These are phyloP conservation scores for Tulasnella sp. DNA, from an alignment of 768 basidiomycete genomes.

Conservation along the genomic window DNA sequence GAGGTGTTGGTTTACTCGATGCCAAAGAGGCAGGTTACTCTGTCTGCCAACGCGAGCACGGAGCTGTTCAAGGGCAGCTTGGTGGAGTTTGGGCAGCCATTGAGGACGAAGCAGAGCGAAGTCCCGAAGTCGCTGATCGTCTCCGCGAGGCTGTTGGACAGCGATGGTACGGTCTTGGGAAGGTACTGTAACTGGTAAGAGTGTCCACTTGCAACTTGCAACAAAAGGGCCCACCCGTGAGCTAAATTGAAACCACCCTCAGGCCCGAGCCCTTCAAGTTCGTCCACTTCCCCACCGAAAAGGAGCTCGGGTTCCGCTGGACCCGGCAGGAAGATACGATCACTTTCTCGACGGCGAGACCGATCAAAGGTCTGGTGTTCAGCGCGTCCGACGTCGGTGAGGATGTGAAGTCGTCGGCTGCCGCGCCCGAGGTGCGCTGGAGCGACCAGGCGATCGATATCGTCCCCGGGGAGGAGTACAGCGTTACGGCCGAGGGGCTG, in stretches of 20 bases:
- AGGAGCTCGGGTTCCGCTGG: slow-evolving; percentile 52
- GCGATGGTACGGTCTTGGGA: slow-evolving; percentile 43
- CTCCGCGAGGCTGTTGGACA: slow-evolving; percentile 53
- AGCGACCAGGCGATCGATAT: slow-evolving; percentile 88
- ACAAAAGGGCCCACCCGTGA: no score
- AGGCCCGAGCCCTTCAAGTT: slow-evolving; percentile 97
- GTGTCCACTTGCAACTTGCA: slow-evolving; percentile 20
- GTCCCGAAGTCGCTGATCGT: slow-evolving; percentile 56
- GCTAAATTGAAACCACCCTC: background rate
- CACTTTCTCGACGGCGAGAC: slow-evolving; percentile 29
- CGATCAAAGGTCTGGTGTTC: slow-evolving; percentile 81
- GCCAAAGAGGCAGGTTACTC: slow-evolving; percentile 38
- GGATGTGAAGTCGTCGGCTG: background rate
- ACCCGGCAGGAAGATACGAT: slow-evolving; percentile 45
- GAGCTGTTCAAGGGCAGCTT: slow-evolving; percentile 64
- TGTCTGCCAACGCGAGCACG: slow-evolving; percentile 66
- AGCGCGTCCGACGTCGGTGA: slow-evolving; percentile 37
- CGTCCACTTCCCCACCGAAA: slow-evolving; percentile 59
- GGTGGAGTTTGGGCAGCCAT: slow-evolving; percentile 49
- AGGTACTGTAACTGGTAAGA: slow-evolving; percentile 72
- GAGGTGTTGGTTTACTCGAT: slow-evolving; percentile 34
- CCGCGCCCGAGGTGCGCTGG: no score
- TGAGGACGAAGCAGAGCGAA: slow-evolving; percentile 52
- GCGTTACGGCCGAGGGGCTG: slow-evolving; percentile 51
- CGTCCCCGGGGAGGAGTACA: slow-evolving; percentile 73